Percentiles rank a stretch among this genome's conserved stretches.
Conservation (phyloP, 2,329 filamentous ascomycete genomes). For the Ascochyta clinopodiicola region DNA sequence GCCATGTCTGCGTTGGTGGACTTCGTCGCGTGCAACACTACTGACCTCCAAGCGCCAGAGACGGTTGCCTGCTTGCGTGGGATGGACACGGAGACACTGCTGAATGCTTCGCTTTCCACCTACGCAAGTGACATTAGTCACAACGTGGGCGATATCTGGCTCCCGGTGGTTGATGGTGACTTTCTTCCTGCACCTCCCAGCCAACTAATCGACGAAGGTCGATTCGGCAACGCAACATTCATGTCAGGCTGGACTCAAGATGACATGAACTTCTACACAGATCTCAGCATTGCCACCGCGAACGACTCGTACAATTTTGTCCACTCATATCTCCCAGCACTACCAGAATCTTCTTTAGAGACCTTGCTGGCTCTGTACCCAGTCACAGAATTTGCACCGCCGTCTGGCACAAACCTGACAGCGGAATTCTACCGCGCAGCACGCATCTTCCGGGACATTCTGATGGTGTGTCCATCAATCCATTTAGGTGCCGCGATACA, state of each 20-base stretch:
- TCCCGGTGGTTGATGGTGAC: conserved; percentile 59
- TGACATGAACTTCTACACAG: conserved; percentile 55
- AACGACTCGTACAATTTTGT: conserved; percentile 53
- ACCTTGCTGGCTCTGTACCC: conserved; percentile 45
- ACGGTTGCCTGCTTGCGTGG: conserved; percentile 57
- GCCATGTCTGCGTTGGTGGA: conserved; percentile 55
- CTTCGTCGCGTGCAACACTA: conserved; percentile 53
- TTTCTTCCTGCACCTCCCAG: conserved; percentile 57
- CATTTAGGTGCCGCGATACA: conserved; percentile 52
- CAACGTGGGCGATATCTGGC: conserved; percentile 58
- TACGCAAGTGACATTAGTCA: conserved; percentile 47
- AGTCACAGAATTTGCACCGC: conserved; percentile 52
- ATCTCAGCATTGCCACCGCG: conserved; percentile 48
- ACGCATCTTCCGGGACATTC: conserved; percentile 59
- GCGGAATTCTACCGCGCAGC: conserved; percentile 59
- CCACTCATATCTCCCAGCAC: conserved; percentile 47
- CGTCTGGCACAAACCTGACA: conserved; percentile 50
- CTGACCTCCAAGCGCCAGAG: conserved; percentile 49
- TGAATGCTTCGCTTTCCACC: conserved; percentile 54
- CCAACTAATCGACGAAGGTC: conserved; percentile 49
- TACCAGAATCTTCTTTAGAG: conserved; percentile 38
- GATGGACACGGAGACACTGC: conserved; percentile 52
- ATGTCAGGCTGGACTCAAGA: conserved; percentile 56
- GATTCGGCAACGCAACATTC: conserved; percentile 51
- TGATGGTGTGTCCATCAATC: conserved; percentile 59